Conservation (phyloP, 2,329 filamentous ascomycete genomes). For the Cadophora luteo-olivacea region DNA sequence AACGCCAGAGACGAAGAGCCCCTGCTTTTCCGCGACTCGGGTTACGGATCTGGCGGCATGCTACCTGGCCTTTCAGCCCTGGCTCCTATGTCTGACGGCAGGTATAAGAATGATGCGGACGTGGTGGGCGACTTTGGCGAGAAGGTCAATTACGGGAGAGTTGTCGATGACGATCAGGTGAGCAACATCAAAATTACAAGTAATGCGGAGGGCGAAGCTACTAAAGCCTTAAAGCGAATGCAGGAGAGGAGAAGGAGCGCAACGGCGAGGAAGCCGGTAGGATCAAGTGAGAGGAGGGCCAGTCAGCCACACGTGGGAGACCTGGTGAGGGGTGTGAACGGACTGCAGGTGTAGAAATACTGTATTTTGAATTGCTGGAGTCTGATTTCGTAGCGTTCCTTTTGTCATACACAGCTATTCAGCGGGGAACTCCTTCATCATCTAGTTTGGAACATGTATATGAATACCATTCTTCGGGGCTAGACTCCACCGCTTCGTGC, state of each 20-base stretch:
- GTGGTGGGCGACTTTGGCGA: no score
- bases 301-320: not conserved
- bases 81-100: not conserved
- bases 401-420: not conserved
- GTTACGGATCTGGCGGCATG: conserved; percentile 34
- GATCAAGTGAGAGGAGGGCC: not conserved
- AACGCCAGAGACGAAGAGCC: conserved; percentile 23
- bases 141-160: not conserved
- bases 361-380: not conserved
- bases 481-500: not conserved
- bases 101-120: not conserved
- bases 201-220: conserved; percentile 19
- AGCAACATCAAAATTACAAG: not conserved
- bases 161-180: not conserved
- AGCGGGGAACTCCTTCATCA: not conserved
- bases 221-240: conserved; percentile 17
- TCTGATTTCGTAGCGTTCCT: not conserved
- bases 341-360: not conserved
- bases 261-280: not conserved
- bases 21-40: conserved; percentile 32
- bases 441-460: not conserved
- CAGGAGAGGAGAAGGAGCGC: conserved; percentile 1
- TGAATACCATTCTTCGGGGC: not conserved
- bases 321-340: not conserved
- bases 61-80: conserved; percentile 30